Conservation (phyloP, 179 eudicot genomes). For the Pouteria campechiana region DNA sequence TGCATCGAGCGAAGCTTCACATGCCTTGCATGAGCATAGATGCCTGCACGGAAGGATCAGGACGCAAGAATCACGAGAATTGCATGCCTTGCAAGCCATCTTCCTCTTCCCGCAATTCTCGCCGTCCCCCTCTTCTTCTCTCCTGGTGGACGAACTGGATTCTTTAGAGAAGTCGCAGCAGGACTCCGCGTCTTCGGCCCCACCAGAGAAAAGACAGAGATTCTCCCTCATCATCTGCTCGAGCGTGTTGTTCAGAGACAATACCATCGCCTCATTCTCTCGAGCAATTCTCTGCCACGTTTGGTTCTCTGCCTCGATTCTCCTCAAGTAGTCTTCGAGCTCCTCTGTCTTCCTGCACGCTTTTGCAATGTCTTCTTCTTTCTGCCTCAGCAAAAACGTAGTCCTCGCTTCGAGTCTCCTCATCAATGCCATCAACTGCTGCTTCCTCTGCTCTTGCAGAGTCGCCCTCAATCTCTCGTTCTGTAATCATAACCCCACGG, state of each 20-base stretch:
- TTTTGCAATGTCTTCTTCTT: constrained; percentile 50
- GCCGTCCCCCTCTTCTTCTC: not conserved
- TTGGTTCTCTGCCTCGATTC: constrained; percentile 44
- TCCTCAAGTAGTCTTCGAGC: constrained; percentile 36
- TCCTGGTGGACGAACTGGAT: too few species aligned
- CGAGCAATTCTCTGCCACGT: constrained; percentile 54
- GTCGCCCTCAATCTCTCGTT: constrained; percentile 48
- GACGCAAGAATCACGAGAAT: constrained; percentile 32
- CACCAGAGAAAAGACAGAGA: constrained; percentile 11
- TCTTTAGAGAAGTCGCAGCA: constrained; percentile 26
- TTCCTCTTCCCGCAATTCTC: constrained; percentile 10
- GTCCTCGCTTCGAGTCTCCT: constrained; percentile 33
- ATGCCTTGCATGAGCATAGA: constrained; percentile 52
- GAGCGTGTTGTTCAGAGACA: constrained; percentile 29
- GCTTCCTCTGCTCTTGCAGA: constrained; percentile 57
- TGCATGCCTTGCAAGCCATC: constrained; percentile 41
- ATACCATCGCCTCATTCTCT: constrained; percentile 48
- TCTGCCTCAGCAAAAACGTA: constrained; percentile 22
- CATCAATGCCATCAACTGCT: constrained; percentile 23
- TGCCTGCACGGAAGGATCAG: constrained; percentile 76
- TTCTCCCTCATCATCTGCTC: constrained; percentile 36
- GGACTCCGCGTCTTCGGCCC: constrained; percentile 49
- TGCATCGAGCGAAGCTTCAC: constrained; percentile 40
- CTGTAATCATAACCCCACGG: too few species aligned
- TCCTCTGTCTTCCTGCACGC: constrained; percentile 35